A percentile compares a stretch with the other conserved stretches of the same genome.
These are phyloP conservation scores for Aspergillus unguis DNA, from an alignment of 2,329 filamentous ascomycete genomes.

Conservation along the genomic window DNA sequence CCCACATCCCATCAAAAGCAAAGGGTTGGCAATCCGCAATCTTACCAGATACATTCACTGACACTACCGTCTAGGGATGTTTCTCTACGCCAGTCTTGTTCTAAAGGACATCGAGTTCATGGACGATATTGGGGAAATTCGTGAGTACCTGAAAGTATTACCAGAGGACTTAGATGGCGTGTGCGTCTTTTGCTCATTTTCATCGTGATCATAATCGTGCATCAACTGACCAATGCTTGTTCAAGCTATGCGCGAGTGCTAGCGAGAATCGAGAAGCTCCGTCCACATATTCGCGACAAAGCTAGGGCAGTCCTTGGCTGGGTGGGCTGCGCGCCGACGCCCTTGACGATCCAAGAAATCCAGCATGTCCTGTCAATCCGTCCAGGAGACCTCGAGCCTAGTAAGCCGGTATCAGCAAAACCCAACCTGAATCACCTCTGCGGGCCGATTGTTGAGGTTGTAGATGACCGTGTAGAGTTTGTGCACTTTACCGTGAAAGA, in stretches of 20 bases:
- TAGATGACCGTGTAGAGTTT: constrained; percentile 28
- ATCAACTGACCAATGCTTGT: background rate
- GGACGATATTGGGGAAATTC: constrained; percentile 21
- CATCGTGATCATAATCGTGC: background rate
- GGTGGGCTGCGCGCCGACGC: constrained; percentile 20
- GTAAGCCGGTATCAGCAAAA: background rate
- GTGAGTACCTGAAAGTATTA: constrained; percentile 24
- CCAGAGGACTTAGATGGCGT: constrained; percentile 30
- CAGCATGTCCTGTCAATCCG: constrained; percentile 16
- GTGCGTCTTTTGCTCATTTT: constrained; percentile 18
- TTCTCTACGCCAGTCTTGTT: constrained; percentile 7
- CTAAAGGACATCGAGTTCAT: constrained; percentile 1
- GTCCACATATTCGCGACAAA: constrained; percentile 4
- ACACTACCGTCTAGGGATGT: constrained; percentile 5
- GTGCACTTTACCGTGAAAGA: constrained; percentile 36
- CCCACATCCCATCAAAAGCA: constrained; percentile 4
- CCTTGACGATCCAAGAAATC: constrained; percentile 18
- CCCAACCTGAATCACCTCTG: constrained; percentile 23
- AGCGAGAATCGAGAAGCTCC: background rate
- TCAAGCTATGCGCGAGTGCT: constrained; percentile 8
- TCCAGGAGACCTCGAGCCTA: background rate
- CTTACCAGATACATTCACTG: background rate
- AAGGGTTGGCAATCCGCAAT: background rate
- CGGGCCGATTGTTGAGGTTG: constrained; percentile 31
- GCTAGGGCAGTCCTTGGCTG: constrained; percentile 19